Evolutionary conservation across 2,329 filamentous ascomycete species (phyloP).

Genomic region (Bipolaris sorokiniana): DNA sequence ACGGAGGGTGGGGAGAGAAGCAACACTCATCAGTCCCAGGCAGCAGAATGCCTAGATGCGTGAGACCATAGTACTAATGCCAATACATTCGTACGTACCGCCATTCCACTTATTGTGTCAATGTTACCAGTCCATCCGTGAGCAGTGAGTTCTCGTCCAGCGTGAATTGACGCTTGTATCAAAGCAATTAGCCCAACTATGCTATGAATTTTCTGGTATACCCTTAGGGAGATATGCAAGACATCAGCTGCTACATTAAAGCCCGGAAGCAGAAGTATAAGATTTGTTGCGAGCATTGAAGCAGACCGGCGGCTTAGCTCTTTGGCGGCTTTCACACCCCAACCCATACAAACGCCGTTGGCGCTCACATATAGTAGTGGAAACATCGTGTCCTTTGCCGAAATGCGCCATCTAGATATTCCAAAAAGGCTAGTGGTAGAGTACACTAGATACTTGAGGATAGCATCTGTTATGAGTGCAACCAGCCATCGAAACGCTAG

Average conservation of each 20-base stretch:
- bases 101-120: neutral
- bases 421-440: slow-evolving; percentile 5
- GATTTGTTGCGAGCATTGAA: slow-evolving; percentile 18
- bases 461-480: slow-evolving; percentile 6
- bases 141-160: slow-evolving; percentile 5
- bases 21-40: slow-evolving; percentile 9
- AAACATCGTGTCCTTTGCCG: slow-evolving; percentile 2
- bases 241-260: slow-evolving; percentile 11
- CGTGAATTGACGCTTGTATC: slow-evolving; percentile 11
- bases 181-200: slow-evolving; percentile 13
- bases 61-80: neutral
- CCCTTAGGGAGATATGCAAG: slow-evolving; percentile 14
- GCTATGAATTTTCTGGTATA: slow-evolving; percentile 8
- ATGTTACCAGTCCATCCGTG: slow-evolving; percentile 1
- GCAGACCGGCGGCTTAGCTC: slow-evolving; percentile 16
- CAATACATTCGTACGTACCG: neutral
- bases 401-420: neutral
- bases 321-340: slow-evolving; percentile 5
- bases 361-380: slow-evolving; percentile 5
- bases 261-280: slow-evolving; percentile 13
- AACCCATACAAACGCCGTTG: slow-evolving; percentile 17
- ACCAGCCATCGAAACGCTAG: slow-evolving; percentile 4
- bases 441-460: slow-evolving; percentile 19
- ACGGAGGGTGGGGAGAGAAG: slow-evolving; percentile 10
- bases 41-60: neutral